phyloP scores from a whole-genome alignment of 2,329 filamentous ascomycete genomes.

The Mollisiaceae sp. region DNA sequence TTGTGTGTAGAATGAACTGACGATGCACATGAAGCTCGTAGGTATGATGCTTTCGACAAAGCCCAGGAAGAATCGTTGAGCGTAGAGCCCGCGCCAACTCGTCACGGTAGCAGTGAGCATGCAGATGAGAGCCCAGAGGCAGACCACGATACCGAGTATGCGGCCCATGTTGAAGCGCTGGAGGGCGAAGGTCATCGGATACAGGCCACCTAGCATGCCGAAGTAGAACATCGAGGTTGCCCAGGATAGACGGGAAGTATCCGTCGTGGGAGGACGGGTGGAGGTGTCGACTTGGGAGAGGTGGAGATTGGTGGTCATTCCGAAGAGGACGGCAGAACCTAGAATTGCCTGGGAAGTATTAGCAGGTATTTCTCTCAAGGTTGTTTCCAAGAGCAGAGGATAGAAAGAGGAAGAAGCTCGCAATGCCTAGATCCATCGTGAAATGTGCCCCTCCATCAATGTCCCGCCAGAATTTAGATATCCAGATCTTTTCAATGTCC shows the following conservation, averaged over 20 bases:
- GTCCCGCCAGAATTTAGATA: not conserved
- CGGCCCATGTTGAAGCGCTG: constrained; percentile 71
- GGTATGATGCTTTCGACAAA: constrained; percentile 69
- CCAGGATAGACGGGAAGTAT: constrained; percentile 74
- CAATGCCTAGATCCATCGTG: not conserved
- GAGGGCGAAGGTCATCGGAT: constrained; percentile 73
- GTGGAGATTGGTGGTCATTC: constrained; percentile 72
- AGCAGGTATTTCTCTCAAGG: not conserved
- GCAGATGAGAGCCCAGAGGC: constrained; percentile 70
- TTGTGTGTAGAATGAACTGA: constrained; percentile 68
- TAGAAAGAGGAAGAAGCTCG: constrained; percentile 4
- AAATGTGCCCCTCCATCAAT: not conserved
- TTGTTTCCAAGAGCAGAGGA: not conserved
- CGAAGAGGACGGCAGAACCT: constrained; percentile 74
- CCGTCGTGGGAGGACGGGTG: constrained; percentile 57
- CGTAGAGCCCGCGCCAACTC: constrained; percentile 66
- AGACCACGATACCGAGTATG: constrained; percentile 65
- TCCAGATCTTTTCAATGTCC: not conserved
- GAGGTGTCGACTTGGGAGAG: constrained; percentile 59
- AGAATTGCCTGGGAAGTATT: constrained; percentile 63
- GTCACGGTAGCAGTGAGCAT: constrained; percentile 72
- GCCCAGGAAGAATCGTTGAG: constrained; percentile 67
- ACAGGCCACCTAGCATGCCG: constrained; percentile 75
- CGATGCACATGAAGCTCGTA: constrained; percentile 69
- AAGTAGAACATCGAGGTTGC: constrained; percentile 83